Evolutionary conservation across 257 asterid genomes (phyloP), one percentile per base, ranked within the genome.

Genomic region (Lavandula angustifolia): DNA sequence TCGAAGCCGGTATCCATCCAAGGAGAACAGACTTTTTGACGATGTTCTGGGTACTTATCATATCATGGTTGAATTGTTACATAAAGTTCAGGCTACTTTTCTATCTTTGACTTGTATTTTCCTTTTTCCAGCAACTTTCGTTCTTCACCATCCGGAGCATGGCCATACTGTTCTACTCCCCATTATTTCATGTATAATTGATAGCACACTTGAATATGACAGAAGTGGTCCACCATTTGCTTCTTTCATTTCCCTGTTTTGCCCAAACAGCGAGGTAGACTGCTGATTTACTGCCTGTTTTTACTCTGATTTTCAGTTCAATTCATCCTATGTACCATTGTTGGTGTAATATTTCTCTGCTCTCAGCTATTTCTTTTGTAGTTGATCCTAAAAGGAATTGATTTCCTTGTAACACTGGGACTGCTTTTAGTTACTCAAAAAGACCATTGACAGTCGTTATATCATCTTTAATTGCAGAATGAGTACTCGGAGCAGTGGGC

Each of bases 401-500:
- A 42, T 69, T 22, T 63, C 42, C 60, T 62, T 18, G 12, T 31
- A 38, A 53, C 43, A 43, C 44, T 38, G 27, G 47, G 57, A 18
- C 62, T 43, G 56, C 37, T 64, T 48, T 58, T 31, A 11, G 50
- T 46, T 67, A 22, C 68, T 41, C 37, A 60, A 32, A 46, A 76
- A 60, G 69, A 73, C 58, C 37, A 57, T 57, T 78, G 66, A 72
- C 9, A 7, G 55, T 62, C 47, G 56, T 66, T 43, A 57, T 65
- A 65, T 52, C 29, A 67, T 73, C 58, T 41, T 38, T 54, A 46
- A 69, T 67, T 77, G 63, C 91, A 94, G 99, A 87, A 80, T 27
- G 99, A 84, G 66, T 87, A 90, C 72, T 90, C 97, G 40, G 99
- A 94, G 76, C 96, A 94, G 78, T 94, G 99, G 99, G 99, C 97